These are phyloP conservation scores for Colletotrichum sp. DNA, from an alignment of 2,329 filamentous ascomycete species.

Conservation along the genomic window DNA sequence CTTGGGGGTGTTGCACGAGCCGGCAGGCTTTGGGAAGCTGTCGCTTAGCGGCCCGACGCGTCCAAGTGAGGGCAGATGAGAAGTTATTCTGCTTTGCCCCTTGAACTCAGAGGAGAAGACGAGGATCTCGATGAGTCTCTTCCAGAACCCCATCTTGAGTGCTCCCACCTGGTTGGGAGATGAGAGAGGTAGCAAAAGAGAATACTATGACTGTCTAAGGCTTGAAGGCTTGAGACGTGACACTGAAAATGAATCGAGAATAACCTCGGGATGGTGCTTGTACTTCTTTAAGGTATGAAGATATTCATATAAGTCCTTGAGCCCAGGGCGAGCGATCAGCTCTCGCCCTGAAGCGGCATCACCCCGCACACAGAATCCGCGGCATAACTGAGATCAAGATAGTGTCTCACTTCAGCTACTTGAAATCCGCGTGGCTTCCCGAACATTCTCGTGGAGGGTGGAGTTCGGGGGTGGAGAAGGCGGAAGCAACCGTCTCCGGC, in stretches of 20 bases:
- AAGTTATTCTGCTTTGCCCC: background rate
- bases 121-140: background rate
- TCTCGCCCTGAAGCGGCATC: background rate
- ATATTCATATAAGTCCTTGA: background rate
- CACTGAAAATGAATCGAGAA: background rate
- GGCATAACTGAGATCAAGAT: background rate
- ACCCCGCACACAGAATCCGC: background rate
- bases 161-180: background rate
- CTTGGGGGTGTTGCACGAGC: rapidly evolving
- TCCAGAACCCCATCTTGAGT: background rate
- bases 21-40: rapidly evolving
- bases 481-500: background rate
- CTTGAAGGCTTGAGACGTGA: background rate
- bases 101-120: background rate
- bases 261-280: background rate
- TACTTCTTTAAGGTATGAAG: background rate
- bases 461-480: background rate
- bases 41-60: rapidly evolving
- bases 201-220: rapidly evolving
- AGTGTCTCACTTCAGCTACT: background rate
- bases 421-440: background rate
- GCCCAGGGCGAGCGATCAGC: rapidly evolving
- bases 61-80: background rate
- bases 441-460: background rate
- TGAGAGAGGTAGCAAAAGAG: rapidly evolving